These are phyloP conservation scores for Arthroderma sp. DNA, from an alignment of 2,329 filamentous ascomycete species.

Conservation along the genomic window DNA sequence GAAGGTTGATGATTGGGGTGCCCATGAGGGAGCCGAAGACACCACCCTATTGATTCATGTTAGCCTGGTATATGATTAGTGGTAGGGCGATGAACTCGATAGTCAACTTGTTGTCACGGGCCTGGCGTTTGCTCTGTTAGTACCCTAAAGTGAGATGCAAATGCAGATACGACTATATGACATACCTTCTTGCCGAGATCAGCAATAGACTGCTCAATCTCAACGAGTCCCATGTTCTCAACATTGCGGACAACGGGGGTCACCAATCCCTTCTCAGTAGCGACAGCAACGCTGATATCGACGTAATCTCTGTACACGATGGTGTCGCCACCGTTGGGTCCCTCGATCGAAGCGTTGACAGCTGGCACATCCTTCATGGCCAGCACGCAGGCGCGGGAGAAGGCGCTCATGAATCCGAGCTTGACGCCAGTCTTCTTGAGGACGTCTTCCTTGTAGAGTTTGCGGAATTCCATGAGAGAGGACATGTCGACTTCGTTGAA, in stretches of 20 bases:
- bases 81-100: conserved; percentile 85
- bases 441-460: conserved; percentile 91
- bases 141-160: neutral
- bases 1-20: conserved; percentile 95
- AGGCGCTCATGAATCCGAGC: conserved; percentile 99
- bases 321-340: conserved; percentile 85
- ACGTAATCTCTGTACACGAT: conserved; percentile 98
- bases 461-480: conserved; percentile 90
- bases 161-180: neutral
- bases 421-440: conserved; percentile 95
- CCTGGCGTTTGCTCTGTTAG: conserved; percentile 40
- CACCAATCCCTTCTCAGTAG: conserved; percentile 92
- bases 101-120: conserved; percentile 88
- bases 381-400: conserved; percentile 76
- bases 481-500: conserved; percentile 99
- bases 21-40: conserved; percentile 97
- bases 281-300: conserved; percentile 92
- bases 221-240: conserved; percentile 75
- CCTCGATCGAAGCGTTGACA: conserved; percentile 95
- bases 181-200: conserved; percentile 86
- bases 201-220: conserved; percentile 81
- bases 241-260: conserved; percentile 93
- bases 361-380: conserved; percentile 92
- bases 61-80: conserved; percentile 9
- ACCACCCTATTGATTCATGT: conserved; percentile 46